phyloP scores from a whole-genome alignment of 2,329 filamentous ascomycete genomes.

The Blastomyces gilchristii region DNA sequence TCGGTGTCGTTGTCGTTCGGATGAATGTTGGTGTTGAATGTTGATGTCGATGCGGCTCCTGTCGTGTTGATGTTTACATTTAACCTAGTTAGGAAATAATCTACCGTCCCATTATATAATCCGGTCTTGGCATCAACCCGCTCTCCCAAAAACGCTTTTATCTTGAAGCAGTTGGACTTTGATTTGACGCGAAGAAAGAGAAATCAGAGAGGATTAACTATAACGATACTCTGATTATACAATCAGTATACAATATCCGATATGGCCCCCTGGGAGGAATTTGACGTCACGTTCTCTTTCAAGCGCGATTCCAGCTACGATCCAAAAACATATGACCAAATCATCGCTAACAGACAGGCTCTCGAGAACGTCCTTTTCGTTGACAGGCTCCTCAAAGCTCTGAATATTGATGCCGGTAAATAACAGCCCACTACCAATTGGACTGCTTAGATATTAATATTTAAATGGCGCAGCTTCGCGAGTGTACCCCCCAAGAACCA shows the following conservation, averaged over 20 bases:
- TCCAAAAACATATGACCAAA: slow-evolving; percentile 50
- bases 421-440: slow-evolving; percentile 13
- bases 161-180: not conserved
- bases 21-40: slow-evolving; percentile 7
- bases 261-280: slow-evolving; percentile 48
- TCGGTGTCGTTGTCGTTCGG: not conserved
- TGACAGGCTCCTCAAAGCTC: slow-evolving; percentile 61
- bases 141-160: not conserved
- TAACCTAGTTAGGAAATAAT: slow-evolving; percentile 11
- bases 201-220: not conserved
- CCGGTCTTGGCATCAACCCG: slow-evolving; percentile 11
- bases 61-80: slow-evolving; percentile 15
- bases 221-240: not conserved
- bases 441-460: slow-evolving; percentile 11
- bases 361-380: slow-evolving; percentile 66
- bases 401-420: slow-evolving; percentile 60
- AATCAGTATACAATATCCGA: not conserved
- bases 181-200: not conserved
- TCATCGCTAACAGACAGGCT: slow-evolving; percentile 55
- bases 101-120: not conserved
- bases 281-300: slow-evolving; percentile 56
- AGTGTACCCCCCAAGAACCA: slow-evolving; percentile 63
- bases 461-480: slow-evolving; percentile 41
- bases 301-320: slow-evolving; percentile 53
- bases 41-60: slow-evolving; percentile 7